Percentiles rank a stretch among this genome's conserved stretches.
phyloP scores from a whole-genome alignment of 1,284 basidiomycete genomes.

The Macrocybe sp. region DNA sequence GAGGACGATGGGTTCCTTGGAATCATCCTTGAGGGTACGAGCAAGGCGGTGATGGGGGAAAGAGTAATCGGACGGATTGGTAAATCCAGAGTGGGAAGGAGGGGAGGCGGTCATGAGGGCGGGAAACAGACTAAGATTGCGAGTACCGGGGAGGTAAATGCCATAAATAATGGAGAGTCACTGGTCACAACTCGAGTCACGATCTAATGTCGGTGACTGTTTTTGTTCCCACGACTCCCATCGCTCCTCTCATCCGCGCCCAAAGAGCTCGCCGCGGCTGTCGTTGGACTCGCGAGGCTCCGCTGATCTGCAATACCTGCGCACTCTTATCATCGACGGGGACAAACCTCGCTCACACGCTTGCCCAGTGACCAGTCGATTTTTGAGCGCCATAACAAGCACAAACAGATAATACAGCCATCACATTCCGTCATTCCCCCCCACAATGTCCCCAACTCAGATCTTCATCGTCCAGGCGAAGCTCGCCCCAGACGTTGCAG shows the following conservation, averaged over 20 bases:
- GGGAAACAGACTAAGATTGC: conserved; percentile 5
- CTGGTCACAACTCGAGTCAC: background rate
- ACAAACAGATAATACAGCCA: too few relatives aligned
- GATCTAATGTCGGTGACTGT: background rate
- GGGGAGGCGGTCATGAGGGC: conserved; percentile 24
- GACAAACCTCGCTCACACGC: too few relatives aligned
- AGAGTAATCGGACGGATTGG: conserved; percentile 57
- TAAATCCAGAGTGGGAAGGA: conserved; percentile 34
- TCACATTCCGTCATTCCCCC: conserved; percentile 31
- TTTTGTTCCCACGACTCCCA: conserved; percentile 10
- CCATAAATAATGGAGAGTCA: background rate
- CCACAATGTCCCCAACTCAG: background rate
- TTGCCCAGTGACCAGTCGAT: too few relatives aligned
- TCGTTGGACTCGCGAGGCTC: too few relatives aligned
- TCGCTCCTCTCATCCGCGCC: too few relatives aligned
- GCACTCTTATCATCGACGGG: too few relatives aligned
- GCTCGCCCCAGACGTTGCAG: conserved; percentile 36
- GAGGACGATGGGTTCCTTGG: conserved; percentile 69
- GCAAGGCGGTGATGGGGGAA: conserved; percentile 64
- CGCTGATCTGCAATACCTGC: too few relatives aligned
- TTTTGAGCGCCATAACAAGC: too few relatives aligned
- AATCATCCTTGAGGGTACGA: conserved; percentile 51
- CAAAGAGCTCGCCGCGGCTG: too few relatives aligned
- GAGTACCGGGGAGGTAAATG: too few relatives aligned
- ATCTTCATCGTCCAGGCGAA: conserved; percentile 55